Conservation (phyloP, 768 basidiomycete species). For the Russula sp. region DNA sequence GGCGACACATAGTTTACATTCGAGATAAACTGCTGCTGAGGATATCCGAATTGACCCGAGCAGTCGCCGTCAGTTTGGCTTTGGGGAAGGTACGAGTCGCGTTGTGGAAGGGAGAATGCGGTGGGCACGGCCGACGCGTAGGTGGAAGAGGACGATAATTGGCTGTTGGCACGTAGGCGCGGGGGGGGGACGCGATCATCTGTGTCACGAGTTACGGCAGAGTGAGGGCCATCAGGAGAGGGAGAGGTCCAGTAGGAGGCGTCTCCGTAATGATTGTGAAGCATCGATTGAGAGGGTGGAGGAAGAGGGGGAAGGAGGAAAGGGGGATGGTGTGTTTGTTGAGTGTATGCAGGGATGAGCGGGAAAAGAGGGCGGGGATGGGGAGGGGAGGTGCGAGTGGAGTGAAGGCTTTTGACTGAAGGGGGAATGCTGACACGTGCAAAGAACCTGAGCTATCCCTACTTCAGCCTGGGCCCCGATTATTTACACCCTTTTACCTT, state of each 20-base stretch:
- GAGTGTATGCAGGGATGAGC: no score
- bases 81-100: slow-evolving; percentile 1
- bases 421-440: slow-evolving; percentile 16
- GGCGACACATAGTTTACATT: slow-evolving; percentile 9
- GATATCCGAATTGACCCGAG: slow-evolving; percentile 1
- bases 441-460: background rate
- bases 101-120: background rate
- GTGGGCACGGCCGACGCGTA: background rate
- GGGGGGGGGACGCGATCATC: slow-evolving; percentile 4
- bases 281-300: background rate
- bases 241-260: slow-evolving; percentile 1
- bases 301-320: background rate
- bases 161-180: slow-evolving; percentile 3
- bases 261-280: slow-evolving; percentile 4
- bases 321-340: no score
- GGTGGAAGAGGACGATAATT: background rate
- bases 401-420: slow-evolving; percentile 16
- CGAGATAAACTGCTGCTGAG: background rate
- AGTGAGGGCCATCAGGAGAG: background rate
- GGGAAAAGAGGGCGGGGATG: background rate
- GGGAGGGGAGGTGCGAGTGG: background rate
- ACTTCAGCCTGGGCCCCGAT: no score
- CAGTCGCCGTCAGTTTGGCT: background rate
- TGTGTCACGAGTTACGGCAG: slow-evolving; percentile 16
- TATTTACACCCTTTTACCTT: no score